Conservation (phyloP, 2,329 filamentous ascomycete species). For the Fusarium kyushuense region DNA sequence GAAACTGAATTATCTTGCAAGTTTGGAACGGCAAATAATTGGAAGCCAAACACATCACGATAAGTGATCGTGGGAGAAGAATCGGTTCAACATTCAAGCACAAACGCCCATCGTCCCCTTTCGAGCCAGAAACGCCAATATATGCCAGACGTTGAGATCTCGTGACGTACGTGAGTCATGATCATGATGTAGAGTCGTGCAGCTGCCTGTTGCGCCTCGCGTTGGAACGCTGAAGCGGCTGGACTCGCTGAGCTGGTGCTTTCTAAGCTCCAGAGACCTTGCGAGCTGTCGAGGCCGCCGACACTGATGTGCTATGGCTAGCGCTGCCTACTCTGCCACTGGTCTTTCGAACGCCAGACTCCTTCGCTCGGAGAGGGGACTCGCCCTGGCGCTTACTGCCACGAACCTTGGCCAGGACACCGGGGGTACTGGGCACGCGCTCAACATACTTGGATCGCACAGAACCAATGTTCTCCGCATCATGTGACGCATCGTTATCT, state of each 20-base stretch:
- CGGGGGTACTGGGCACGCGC: conserved; percentile 65
- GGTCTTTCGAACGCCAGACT: conserved; percentile 71
- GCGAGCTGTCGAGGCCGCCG: conserved; percentile 60
- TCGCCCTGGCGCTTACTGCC: conserved; percentile 67
- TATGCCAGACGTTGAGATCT: conserved; percentile 58
- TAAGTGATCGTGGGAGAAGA: conserved; percentile 39
- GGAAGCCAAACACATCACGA: conserved; percentile 23
- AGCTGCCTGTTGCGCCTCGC: conserved; percentile 36
- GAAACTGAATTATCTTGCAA: conserved; percentile 9
- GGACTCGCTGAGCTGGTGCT: conserved; percentile 37
- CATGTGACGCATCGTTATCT: conserved; percentile 76
- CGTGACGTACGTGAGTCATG: conserved; percentile 57
- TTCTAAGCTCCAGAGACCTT: conserved; percentile 65
- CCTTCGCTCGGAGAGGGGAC: conserved; percentile 63
- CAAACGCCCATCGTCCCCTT: conserved; percentile 41
- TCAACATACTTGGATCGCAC: conserved; percentile 71
- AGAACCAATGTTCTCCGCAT: conserved; percentile 76
- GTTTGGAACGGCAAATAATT: conserved; percentile 32
- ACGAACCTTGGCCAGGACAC: conserved; percentile 73
- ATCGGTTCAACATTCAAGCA: conserved; percentile 42
- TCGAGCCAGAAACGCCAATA: conserved; percentile 56
- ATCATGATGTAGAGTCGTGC: conserved; percentile 55
- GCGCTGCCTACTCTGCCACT: conserved; percentile 74
- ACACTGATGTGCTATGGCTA: conserved; percentile 58
- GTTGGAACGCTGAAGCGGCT: conserved; percentile 34